Conservation (phyloP, 73 alveolate genomes). For the Paramecium sexaurelia region DNA sequence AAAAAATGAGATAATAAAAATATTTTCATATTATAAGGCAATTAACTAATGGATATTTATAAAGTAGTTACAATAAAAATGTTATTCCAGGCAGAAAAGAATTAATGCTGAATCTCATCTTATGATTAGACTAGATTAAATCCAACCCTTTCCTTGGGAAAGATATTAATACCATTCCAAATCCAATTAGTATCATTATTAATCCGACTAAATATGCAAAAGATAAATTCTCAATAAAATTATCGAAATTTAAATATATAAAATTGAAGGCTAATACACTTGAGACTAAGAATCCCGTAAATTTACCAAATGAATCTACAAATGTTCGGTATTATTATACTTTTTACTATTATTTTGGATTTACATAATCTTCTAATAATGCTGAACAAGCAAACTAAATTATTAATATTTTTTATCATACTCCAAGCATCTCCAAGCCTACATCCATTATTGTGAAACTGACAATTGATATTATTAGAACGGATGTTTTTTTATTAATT, state of each 20-base stretch:
- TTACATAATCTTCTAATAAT: constrained; percentile 10
- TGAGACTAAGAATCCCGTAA: constrained; percentile 31
- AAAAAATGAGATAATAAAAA: constrained; percentile 18
- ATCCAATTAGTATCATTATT: constrained; percentile 40
- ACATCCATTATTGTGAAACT: constrained; percentile 39
- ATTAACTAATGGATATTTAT: not conserved
- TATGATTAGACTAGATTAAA: not conserved
- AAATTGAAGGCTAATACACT: constrained; percentile 41
- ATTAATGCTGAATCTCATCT: constrained; percentile 11
- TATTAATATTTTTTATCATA: not conserved
- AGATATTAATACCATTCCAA: constrained; percentile 45
- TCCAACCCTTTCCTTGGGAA: constrained; percentile 7
- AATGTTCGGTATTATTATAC: not conserved
- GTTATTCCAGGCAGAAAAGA: constrained; percentile 37
- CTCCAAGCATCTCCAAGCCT: constrained; percentile 15
- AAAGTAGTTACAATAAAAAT: not conserved
- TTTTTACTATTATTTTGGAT: not conserved
- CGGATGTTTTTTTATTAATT: constrained; percentile 22
- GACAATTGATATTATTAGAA: not conserved
- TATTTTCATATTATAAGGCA: constrained; percentile 14
- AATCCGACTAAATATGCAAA: constrained; percentile 35
- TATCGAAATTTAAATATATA: constrained; percentile 25
- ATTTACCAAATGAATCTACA: constrained; percentile 46
- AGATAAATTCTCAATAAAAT: constrained; percentile 19
- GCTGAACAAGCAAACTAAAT: constrained; percentile 31